Conservation (phyloP, 768 basidiomycete genomes). For the Pulveroboletus sp. region DNA sequence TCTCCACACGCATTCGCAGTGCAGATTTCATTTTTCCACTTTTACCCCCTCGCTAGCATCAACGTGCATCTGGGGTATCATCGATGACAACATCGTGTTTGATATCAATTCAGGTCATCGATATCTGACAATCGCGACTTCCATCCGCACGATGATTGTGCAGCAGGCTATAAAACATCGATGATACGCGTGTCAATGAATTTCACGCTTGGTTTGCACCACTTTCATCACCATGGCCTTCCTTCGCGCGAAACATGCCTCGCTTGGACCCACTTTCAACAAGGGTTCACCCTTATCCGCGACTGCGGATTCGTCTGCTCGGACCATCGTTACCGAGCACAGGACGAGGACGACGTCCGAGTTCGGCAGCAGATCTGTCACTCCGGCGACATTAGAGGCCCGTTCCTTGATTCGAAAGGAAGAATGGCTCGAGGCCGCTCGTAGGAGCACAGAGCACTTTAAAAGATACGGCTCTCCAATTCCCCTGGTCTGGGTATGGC, state of each 20-base stretch:
- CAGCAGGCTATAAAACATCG: constrained; percentile 12
- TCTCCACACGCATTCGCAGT: constrained; percentile 2
- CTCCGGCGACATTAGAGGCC: constrained; percentile 8
- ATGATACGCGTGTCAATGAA: not conserved
- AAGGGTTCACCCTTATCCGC: constrained; percentile 13
- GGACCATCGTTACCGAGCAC: constrained; percentile 4
- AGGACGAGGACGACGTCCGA: constrained; percentile 17
- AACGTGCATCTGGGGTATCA: not conserved
- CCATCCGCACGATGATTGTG: not conserved
- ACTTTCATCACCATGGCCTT: constrained; percentile 15
- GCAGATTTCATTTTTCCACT: constrained; percentile 1
- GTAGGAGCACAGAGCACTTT: constrained; percentile 28
- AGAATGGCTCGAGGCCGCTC: constrained; percentile 28
- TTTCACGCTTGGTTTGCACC: not conserved
- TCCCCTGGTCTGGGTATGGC: constrained; percentile 30
- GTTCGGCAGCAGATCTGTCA: constrained; percentile 16
- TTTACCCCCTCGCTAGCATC: constrained; percentile 7
- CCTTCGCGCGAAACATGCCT: constrained; percentile 9
- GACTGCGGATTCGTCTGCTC: constrained; percentile 6
- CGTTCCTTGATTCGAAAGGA: constrained; percentile 22
- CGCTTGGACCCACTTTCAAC: not conserved
- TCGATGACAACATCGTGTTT: constrained; percentile 16
- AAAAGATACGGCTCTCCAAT: constrained; percentile 26
- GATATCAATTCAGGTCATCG: not conserved
- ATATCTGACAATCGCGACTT: not conserved